A percentile compares a stretch with the other conserved stretches of the same genome.
These are phyloP conservation scores for Alopecurus myosuroides DNA, from an alignment of 176 grass and related monocot species.

Conservation along the genomic window DNA sequence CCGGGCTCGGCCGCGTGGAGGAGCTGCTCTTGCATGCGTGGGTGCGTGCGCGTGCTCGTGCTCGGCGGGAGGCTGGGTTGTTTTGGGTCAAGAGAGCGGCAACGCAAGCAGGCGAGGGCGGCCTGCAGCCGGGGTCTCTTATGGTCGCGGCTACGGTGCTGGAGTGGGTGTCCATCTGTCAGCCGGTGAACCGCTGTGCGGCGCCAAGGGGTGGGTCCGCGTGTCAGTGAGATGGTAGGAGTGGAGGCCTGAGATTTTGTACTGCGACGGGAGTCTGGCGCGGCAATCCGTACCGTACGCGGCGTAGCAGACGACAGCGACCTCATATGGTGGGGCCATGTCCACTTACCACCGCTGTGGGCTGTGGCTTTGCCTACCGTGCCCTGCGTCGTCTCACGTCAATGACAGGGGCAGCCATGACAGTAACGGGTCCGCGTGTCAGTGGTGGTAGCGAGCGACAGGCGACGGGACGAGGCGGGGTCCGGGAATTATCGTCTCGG, in stretches of 20 bases:
- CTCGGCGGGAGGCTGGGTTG: background rate
- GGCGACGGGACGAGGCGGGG: background rate
- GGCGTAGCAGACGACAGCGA: background rate
- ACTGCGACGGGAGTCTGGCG: background rate
- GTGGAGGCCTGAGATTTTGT: background rate
- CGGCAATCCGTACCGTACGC: constrained; percentile 11
- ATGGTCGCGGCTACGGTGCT: constrained; percentile 28
- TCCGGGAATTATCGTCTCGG: background rate
- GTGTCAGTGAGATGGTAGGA: background rate
- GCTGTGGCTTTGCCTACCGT: background rate
- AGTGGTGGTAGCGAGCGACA: background rate
- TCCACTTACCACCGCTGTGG: background rate
- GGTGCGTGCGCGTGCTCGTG: too few relatives aligned
- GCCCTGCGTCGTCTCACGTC: background rate
- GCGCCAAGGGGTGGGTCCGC: background rate
- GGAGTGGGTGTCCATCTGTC: background rate
- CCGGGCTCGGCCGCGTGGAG: background rate
- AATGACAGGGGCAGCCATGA: background rate
- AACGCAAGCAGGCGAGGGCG: background rate
- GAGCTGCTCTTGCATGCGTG: constrained; percentile 32
- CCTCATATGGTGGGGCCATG: background rate
- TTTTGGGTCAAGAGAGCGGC: background rate
- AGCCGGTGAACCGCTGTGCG: background rate
- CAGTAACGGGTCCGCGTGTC: background rate
- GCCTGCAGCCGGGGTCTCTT: constrained; percentile 18